Evolutionary conservation across 2,329 filamentous ascomycete genomes (phyloP).

Genomic region (Fusarium beomiforme): DNA sequence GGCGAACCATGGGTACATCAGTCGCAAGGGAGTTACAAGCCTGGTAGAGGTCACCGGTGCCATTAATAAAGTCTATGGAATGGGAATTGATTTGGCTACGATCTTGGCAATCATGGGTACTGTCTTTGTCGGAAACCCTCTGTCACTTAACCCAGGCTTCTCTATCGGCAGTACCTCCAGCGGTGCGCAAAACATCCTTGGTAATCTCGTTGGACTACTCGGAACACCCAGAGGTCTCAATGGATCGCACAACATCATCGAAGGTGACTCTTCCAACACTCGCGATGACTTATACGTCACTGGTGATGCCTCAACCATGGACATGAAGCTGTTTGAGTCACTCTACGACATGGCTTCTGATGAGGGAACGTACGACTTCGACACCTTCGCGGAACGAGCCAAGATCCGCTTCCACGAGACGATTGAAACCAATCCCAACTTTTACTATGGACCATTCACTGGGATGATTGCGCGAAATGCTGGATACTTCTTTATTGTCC

Average conservation of each 20-base stretch:
- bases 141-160: slow-evolving; percentile 13
- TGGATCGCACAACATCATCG: slow-evolving; percentile 20
- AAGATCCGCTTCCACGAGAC: slow-evolving; percentile 4
- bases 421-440: slow-evolving; percentile 11
- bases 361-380: slow-evolving; percentile 18
- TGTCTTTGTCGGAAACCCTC: slow-evolving; percentile 21
- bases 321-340: background rate
- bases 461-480: slow-evolving; percentile 23
- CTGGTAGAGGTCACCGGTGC: slow-evolving; percentile 19
- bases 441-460: slow-evolving; percentile 21
- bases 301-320: slow-evolving; percentile 15
- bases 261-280: slow-evolving; percentile 18
- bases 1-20: slow-evolving; percentile 51
- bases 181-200: slow-evolving; percentile 4
- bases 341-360: slow-evolving; percentile 13
- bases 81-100: slow-evolving; percentile 6
- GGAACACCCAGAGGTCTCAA: slow-evolving; percentile 14
- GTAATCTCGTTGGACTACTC: slow-evolving; percentile 5
- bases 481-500: slow-evolving; percentile 6
- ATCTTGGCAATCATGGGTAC: slow-evolving; percentile 11
- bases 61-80: slow-evolving; percentile 24
- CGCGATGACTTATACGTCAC: slow-evolving; percentile 14
- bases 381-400: background rate
- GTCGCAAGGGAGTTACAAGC: slow-evolving; percentile 30
- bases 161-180: slow-evolving; percentile 1